Base-by-base conservation (phyloP, 257 asterid genomes). In the Solanum gandarillasii region DNA sequence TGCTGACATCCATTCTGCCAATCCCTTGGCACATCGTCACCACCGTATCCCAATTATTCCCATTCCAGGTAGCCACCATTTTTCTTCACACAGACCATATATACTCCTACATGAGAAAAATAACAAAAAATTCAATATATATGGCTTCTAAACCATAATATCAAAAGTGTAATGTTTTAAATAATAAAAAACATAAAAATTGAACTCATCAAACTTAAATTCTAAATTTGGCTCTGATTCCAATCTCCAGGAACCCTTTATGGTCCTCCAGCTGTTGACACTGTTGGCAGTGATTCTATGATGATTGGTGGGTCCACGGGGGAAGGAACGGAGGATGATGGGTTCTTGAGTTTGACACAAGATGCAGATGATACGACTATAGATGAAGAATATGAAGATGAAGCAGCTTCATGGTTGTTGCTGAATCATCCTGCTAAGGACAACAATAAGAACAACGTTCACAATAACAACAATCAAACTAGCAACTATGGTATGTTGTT, bases 21-120 rank as follows among this genome's bases (percentile, higher is more conserved):
- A 96, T 87, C 97, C 98, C 10, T 91, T 96, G 58, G 96, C 98
- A 0, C 93, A 93, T 73, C 98, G 98, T 88, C 99, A 95, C 93
- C 96, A 93, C 93, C 94, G 98, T 52, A 93, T 95, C 73, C 98
- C 98, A 1, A 88, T 93, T 35, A 65, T 88, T 46, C 91, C 94
- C 5, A 87, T 91, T 58, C 87, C 92, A 4, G 86, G 86, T 82
- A 74, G 83, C 83, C 48, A 10, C 83, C 52, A 35, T 20, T 71
- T 34, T 34, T 73, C 67, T 73, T 34, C 13, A 25, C 21, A 36
- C 21, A 12, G 34, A 75, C 43, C 34, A 75, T 75, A 75, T 72
- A 72, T 18, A 72, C 43, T 72, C 79, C 43, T 72, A 20, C 79
- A 32, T 32, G 25, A 72, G 38, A 70, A 72, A 72, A 32, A 32